Conservation (phyloP, 441 rosid species). For the Croton setiger region DNA sequence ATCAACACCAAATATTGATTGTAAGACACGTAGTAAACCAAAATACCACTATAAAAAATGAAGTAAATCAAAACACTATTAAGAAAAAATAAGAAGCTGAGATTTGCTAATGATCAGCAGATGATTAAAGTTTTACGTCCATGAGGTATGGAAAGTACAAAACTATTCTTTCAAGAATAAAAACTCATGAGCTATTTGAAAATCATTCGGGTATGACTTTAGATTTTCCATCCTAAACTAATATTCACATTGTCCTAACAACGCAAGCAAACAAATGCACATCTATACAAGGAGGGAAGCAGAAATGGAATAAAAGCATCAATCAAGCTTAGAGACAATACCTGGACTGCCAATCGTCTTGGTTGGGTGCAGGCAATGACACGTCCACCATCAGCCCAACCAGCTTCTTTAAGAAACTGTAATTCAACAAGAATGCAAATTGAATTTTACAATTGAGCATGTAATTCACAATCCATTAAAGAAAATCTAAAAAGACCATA, state of each 20-base stretch:
- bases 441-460: neutral
- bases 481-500: neutral
- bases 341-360: constrained; percentile 95
- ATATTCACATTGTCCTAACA: neutral
- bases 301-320: neutral
- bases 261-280: neutral
- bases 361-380: constrained; percentile 98
- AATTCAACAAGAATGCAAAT: constrained; percentile 20
- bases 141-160: neutral
- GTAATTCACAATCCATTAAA: neutral
- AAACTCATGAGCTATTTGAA: neutral
- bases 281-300: neutral
- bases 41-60: neutral
- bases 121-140: neutral
- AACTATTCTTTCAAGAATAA: neutral
- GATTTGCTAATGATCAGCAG: neutral
- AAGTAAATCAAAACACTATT: neutral
- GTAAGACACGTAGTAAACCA: constrained; percentile 1
- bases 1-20: constrained; percentile 13
- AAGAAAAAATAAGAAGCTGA: neutral
- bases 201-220: neutral
- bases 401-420: constrained; percentile 94
- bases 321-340: constrained; percentile 21
- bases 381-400: constrained; percentile 98
- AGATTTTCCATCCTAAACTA: neutral